Base-by-base conservation (phyloP, 192 early-diverging fungal species). In the Linderina pennispora region DNA sequence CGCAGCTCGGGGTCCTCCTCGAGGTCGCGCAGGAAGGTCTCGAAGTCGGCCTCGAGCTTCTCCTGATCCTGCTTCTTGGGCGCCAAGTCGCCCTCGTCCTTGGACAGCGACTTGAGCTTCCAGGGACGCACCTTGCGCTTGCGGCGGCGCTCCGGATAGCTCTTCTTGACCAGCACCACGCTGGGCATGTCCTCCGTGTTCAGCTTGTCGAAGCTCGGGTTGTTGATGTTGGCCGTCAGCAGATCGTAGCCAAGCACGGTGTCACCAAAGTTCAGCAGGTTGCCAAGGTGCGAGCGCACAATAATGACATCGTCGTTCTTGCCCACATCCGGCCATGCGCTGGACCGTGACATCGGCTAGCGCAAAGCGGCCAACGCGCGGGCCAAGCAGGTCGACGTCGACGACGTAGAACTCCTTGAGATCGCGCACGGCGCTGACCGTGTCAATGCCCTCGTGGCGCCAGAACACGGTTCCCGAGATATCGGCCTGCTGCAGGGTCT, bases 1-100 rank as follows among this genome's bases (percentile, higher is more conserved):
- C 96, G 79, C 46, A 97, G 80, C 74, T 99, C 96, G 20, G 91
- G 78, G 77, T 99, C 96, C 72, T 99, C 96, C 72, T 99, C 96
- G 38, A 99, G 75, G 74, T 99, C 96, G 54, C 91, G 84, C 84
- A 97, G 73, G 77, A 99, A 99, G 54, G 88, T 58, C 65, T 99
- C 96, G 59, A 87, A 89, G 70, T 99, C 96, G 34, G 85, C 66
- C 43, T 96, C 91, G 36, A 82, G 79, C 52, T 78, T 77, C 34
- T 80, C 80, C 59, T 77, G 65, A 21, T 94, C 92, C 50, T 83
- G 75, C 55, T 91, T 91, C 53, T 81, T 80, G 10, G 76, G 63
- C 14, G 71, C 71, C 61, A 83, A 75, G n/a, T 92, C 91, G 53
- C 91, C 92, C 42, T 87, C 77, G 66, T 94, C 90, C 78, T 94